A percentile compares a stretch with the other conserved stretches of the same genome.
phyloP scores from a whole-genome alignment of 169 alveolate genomes.

The Babesia bovis region DNA sequence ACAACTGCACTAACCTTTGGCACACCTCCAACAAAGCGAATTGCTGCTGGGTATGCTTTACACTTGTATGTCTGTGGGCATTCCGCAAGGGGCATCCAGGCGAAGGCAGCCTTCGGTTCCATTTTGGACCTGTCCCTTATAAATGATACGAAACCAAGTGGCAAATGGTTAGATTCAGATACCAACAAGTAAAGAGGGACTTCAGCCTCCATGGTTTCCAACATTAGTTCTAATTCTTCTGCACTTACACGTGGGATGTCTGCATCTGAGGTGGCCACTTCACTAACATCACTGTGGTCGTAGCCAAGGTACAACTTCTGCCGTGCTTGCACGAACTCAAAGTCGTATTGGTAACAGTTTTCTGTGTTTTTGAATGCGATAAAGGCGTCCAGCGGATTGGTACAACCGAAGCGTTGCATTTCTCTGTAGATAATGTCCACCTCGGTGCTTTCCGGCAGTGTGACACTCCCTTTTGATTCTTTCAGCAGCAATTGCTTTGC shows the following conservation, averaged over 20 bases:
- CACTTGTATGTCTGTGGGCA: constrained; percentile 16
- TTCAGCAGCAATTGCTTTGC: constrained; percentile 8
- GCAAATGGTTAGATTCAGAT: constrained; percentile 1
- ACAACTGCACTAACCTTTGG: constrained; percentile 3
- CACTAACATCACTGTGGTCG: background rate
- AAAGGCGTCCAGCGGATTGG: constrained; percentile 25
- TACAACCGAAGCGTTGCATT: constrained; percentile 53
- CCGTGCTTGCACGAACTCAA: constrained; percentile 20
- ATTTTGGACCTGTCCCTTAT: constrained; percentile 3
- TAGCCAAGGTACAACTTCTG: background rate
- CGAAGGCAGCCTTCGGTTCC: constrained; percentile 10
- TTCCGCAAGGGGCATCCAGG: constrained; percentile 23
- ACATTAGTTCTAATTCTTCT: constrained; percentile 32
- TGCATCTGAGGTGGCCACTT: background rate
- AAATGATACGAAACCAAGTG: constrained; percentile 1
- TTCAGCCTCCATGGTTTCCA: constrained; percentile 40
- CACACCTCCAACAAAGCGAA: constrained; percentile 24
- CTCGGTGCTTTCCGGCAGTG: background rate
- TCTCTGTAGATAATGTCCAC: constrained; percentile 17
- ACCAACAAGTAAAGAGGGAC: constrained; percentile 7
- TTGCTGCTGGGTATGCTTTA: constrained; percentile 25
- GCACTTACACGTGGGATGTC: constrained; percentile 26
- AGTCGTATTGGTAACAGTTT: constrained; percentile 44
- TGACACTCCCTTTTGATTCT: background rate
- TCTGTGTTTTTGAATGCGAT: constrained; percentile 52